phyloP scores from a whole-genome alignment of 164 flowering plant species.

The Amborella trichopoda region DNA sequence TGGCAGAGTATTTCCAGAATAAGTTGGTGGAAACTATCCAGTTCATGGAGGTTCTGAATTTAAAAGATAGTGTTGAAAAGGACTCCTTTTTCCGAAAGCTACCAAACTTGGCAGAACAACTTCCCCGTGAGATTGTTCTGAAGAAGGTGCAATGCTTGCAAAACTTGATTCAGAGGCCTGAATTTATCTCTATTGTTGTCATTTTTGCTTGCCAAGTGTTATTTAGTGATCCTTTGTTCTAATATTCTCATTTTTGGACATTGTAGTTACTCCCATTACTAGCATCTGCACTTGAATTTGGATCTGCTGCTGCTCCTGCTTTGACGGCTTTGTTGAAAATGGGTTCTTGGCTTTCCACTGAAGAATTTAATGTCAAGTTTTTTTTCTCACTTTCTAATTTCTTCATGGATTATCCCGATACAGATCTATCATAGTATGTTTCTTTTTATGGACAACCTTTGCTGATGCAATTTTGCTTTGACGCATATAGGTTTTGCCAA shows the following conservation, averaged over 20 bases:
- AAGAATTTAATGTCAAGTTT: conserved; percentile 78
- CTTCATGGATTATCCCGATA: too few relatives aligned
- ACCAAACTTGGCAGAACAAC: conserved; percentile 93
- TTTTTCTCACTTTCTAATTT: conserved; percentile 6
- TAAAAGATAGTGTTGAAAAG: conserved; percentile 97
- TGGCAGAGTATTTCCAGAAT: conserved; percentile 94
- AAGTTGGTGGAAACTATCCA: conserved; percentile 97
- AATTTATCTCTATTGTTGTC: background rate
- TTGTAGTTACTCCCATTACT: conserved; percentile 80
- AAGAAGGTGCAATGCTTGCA: conserved; percentile 52
- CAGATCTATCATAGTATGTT: too few relatives aligned
- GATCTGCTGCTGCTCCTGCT: conserved; percentile 98
- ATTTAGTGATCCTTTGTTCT: background rate
- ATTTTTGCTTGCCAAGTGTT: background rate
- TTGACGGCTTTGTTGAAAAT: conserved; percentile 85
- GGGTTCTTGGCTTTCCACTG: conserved; percentile 92
- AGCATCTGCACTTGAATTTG: conserved; percentile 94
- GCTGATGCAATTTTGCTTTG: background rate
- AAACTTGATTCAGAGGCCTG: background rate
- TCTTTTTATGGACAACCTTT: background rate
- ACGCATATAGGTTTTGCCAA: conserved; percentile 63
- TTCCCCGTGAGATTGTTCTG: conserved; percentile 87
- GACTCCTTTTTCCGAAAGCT: conserved; percentile 97
- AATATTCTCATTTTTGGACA: conserved; percentile 6
- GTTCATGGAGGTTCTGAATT: conserved; percentile 88